Base-by-base conservation (phyloP, 106 monocot genomes). In the Acorus calamus region DNA sequence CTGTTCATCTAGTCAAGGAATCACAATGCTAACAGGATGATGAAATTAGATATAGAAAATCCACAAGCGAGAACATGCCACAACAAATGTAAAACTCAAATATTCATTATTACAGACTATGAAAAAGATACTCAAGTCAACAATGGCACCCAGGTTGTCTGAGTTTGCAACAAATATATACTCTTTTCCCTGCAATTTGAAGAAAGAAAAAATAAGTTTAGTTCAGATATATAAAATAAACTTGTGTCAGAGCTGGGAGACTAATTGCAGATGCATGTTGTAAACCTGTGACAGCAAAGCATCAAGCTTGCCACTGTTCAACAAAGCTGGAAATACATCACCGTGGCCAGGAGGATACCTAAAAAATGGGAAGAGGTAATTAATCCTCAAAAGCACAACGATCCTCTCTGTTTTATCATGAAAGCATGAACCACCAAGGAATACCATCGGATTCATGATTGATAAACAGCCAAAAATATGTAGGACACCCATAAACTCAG, bases 91-190 rank as follows among this genome's bases (percentile, higher is more conserved):
- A 28, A 28, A 28, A 28, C 28, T 28, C 28, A 28, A 28, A 14
- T 11, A 4, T 11, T 14, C 52, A 3, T 7, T 11, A 62, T 55
- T 10, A n/a, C n/a, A 55, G 11, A 10, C 11, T 55, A 55, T n/a
- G 11, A 13, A 8, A 4, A 55, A 51, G 65, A 42, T 51, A 51
- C 65, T 65, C 14, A 52, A 50, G 48, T 65, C 65, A 50, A 65
- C 65, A 65, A 65, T 65, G 6, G 65, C 65, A 9, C 65, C 65
- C 65, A 65, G 52, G 41, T 65, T 65, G 52, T 65, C 49, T 2
- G 52, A 50, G 42, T 65, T 65, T n/a, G 65, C 65, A 51, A 65
- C 42, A 52, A 65, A 65, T 12, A 52, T 51, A 42, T 65, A 65
- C 50, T 65, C 65, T 8, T 65, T 65, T 45, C 65, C 65, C 65